A percentile compares a stretch with the other conserved stretches of the same genome.
phyloP scores from a whole-genome alignment of 148 eudicot species.

The Rhododendron williamsianum region DNA sequence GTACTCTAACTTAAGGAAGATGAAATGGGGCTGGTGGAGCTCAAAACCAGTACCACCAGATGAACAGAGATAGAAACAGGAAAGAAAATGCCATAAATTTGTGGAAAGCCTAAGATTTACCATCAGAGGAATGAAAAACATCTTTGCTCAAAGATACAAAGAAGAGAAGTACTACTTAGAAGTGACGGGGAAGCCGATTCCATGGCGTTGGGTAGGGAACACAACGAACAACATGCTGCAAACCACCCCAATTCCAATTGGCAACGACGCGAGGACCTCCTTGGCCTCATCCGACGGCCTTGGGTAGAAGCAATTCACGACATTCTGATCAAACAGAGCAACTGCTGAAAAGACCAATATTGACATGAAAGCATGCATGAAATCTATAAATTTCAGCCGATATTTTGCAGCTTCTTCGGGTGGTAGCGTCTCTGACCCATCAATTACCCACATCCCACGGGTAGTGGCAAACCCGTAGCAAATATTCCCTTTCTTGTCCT shows the following conservation, averaged over 20 bases:
- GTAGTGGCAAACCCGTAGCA: conserved; percentile 60
- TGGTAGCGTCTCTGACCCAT: conserved; percentile 48
- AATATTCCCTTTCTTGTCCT: conserved; percentile 44
- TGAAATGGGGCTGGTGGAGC: background rate
- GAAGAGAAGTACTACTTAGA: conserved; percentile 1
- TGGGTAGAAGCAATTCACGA: conserved; percentile 61
- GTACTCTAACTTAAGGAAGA: background rate
- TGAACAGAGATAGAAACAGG: background rate
- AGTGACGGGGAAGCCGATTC: conserved; percentile 64
- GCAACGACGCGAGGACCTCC: conserved; percentile 55
- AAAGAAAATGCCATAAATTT: background rate
- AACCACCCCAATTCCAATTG: conserved; percentile 56
- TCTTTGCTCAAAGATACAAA: background rate
- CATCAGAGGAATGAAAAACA: background rate
- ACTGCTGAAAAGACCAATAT: conserved; percentile 53
- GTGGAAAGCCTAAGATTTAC: background rate
- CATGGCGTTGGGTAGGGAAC: conserved; percentile 63
- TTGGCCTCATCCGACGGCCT: conserved; percentile 37
- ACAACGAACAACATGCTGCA: conserved; percentile 63
- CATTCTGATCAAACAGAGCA: conserved; percentile 62
- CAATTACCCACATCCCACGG: conserved; percentile 66
- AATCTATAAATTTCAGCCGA: conserved; percentile 44
- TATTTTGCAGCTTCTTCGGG: conserved; percentile 39
- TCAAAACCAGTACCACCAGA: background rate
- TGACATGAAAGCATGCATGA: conserved; percentile 61